Percentiles rank a stretch among this genome's conserved stretches.
Evolutionary conservation across 176 grass and related monocot genomes (phyloP).

Genomic region (Avena sativa): DNA sequence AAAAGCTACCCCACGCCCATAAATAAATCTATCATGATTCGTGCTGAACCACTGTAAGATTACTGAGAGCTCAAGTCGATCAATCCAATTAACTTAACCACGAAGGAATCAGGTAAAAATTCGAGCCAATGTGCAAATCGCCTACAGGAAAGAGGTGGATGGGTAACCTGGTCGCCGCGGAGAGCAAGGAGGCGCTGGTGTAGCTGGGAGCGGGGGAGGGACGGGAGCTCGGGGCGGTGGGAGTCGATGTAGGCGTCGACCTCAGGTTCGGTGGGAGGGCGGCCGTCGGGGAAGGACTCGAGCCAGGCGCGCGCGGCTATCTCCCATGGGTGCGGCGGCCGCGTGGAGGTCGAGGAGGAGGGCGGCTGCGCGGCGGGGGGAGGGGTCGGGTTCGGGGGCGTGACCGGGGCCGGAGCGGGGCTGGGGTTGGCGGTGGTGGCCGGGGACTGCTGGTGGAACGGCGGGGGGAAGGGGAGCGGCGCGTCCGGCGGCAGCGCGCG

Average conservation of each 20-base stretch:
- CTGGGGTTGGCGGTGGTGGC: neutral
- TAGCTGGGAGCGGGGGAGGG: slow-evolving; percentile 66
- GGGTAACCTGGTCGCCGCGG: slow-evolving; percentile 53
- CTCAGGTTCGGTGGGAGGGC: slow-evolving; percentile 59
- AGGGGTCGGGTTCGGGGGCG: slow-evolving; percentile 25
- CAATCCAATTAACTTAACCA: slow-evolving; percentile 20
- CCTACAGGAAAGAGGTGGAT: neutral
- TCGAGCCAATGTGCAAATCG: neutral
- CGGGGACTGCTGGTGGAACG: slow-evolving; percentile 44
- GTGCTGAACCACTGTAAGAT: neutral
- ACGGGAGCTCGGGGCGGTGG: slow-evolving; percentile 51
- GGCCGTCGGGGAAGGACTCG: slow-evolving; percentile 64
- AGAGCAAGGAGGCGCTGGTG: slow-evolving; percentile 72
- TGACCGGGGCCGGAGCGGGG: neutral
- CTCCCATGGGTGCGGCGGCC: slow-evolving; percentile 58
- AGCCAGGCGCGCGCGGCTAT: slow-evolving; percentile 57
- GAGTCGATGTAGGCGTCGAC: slow-evolving; percentile 78
- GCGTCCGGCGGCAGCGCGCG: slow-evolving; percentile 65
- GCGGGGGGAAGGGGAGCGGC: slow-evolving; percentile 47
- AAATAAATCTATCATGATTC: neutral
- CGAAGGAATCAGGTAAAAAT: neutral
- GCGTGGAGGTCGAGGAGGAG: slow-evolving; percentile 27
- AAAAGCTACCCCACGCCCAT: neutral
- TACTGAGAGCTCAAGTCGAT: neutral
- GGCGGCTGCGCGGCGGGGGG: slow-evolving; percentile 12